These are phyloP conservation scores for Cymbidium sinense DNA, from an alignment of 106 monocot species.

Conservation along the genomic window DNA sequence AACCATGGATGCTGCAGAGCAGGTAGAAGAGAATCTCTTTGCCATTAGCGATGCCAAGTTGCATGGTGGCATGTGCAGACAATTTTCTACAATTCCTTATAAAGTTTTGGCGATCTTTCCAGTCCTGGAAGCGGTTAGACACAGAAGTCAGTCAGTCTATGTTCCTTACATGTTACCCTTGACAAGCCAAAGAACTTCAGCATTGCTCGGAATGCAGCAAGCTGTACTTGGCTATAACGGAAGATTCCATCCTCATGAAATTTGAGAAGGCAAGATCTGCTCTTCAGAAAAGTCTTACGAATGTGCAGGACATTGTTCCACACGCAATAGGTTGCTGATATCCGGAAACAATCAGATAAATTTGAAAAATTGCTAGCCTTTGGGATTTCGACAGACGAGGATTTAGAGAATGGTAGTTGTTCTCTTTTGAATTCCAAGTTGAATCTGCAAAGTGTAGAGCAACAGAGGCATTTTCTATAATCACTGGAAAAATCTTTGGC, in stretches of 20 bases:
- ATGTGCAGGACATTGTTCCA: constrained; percentile 60
- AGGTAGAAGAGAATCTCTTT: no score
- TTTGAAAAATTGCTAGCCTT: constrained; percentile 41
- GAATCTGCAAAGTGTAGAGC: constrained; percentile 44
- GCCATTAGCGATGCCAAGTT: no score
- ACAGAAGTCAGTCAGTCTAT: constrained; percentile 72
- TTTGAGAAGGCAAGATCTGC: constrained; percentile 68
- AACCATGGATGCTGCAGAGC: no score
- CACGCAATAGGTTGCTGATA: constrained; percentile 49
- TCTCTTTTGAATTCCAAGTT: constrained; percentile 15
- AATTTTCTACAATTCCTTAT: constrained; percentile 42
- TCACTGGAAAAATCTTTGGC: constrained; percentile 89
- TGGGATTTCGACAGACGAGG: constrained; percentile 25
- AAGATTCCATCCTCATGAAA: constrained; percentile 57
- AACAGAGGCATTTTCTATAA: constrained; percentile 60
- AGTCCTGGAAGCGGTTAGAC: constrained; percentile 50
- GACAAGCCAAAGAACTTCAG: constrained; percentile 65
- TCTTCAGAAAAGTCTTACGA: constrained; percentile 58
- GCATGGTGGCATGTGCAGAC: constrained; percentile 68
- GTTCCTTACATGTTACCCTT: constrained; percentile 57
- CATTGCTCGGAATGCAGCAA: constrained; percentile 93
- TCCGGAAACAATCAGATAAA: constrained; percentile 38
- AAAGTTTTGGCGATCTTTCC: constrained; percentile 70
- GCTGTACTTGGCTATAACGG: constrained; percentile 86
- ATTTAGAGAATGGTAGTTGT: constrained; percentile 28